Evolutionary conservation across 768 basidiomycete genomes (phyloP).

Genomic region (Auriculariales sp.): DNA sequence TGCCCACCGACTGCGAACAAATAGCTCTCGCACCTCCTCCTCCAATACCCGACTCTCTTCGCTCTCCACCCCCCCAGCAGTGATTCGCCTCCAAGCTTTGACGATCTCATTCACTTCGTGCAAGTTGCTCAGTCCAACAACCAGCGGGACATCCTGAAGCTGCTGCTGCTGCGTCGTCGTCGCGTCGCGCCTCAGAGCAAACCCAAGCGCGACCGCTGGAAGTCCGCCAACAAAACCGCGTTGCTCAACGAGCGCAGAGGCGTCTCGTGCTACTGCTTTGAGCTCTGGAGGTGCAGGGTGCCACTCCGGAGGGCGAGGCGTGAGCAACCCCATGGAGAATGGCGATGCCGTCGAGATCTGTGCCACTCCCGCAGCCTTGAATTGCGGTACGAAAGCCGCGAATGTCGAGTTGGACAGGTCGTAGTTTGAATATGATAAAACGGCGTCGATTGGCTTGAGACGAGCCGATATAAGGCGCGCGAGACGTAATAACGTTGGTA

Average conservation of each 20-base stretch:
- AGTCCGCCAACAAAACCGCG: constrained; percentile 26
- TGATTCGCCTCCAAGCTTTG: constrained; percentile 48
- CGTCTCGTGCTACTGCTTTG: constrained; percentile 26
- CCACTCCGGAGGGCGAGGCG: constrained; percentile 45
- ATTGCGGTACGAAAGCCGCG: constrained; percentile 36
- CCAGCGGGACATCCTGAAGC: constrained; percentile 32
- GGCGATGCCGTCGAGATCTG: constrained; percentile 72
- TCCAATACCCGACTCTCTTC: constrained; percentile 28
- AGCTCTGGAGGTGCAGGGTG: constrained; percentile 55
- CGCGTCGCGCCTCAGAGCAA: constrained; percentile 33
- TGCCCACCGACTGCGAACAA: constrained; percentile 35
- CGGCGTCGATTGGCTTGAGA: constrained; percentile 54
- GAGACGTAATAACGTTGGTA: constrained; percentile 73
- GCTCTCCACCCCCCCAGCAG: constrained; percentile 18
- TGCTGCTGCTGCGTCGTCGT: constrained; percentile 15
- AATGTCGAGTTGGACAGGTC: constrained; percentile 58
- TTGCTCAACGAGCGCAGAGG: constrained; percentile 14
- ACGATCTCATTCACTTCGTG: constrained; percentile 64
- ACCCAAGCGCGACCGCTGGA: constrained; percentile 66
- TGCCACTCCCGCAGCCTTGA: constrained; percentile 44
- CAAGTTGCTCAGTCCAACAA: constrained; percentile 56
- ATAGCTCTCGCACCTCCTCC: constrained; percentile 25
- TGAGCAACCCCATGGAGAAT: constrained; percentile 71
- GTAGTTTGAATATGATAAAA: constrained; percentile 73
- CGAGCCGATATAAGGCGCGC: constrained; percentile 58